Evolutionary conservation across 371 early-diverging fungal genomes (phyloP), one percentile per base, ranked within the genome.

Genomic region (Zychaea mexicana): DNA sequence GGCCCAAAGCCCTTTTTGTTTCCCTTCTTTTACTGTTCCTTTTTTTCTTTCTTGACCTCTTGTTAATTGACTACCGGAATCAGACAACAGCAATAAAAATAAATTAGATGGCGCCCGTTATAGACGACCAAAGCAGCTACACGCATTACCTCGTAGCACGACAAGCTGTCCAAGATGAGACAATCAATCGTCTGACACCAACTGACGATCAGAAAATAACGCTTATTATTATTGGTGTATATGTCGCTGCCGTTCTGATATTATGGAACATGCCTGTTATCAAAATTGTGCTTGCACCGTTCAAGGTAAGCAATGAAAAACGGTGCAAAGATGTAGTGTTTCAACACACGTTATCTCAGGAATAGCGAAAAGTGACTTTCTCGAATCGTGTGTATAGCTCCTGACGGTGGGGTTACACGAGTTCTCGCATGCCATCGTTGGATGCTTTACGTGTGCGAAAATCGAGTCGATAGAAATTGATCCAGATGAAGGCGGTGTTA

Each of bases 401-500:
- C 76, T 94, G 26, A 92, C 93, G 0, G 93, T 93, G 47, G 91
- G 90, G 24, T 71, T 95, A 47, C 95, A 95, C 64, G 95, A 95
- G 67, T 91, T 92, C 62, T 82, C 88, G 52, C 93, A 93, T 71
- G 94, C 94, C 5, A 79, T 88, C 42, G 90, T 87, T 61, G 95
- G 94, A 2, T 77, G 85, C 32, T 85, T 88, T 60, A 96, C 97
- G 12, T 95, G 97, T 47, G 98, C 92, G 9, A 86, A 87, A 61
- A 92, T 98, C n/a, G 85, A 90, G 63, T 86, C 92, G n/a, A 94
- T 98, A 53, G 90, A 90, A 30, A 86, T 98, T 61, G 92, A 96
- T 72, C 95, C 96, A 9, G 90, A 96, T 69, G 91, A 95, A 74
- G 97, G 95, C n/a, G 97, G 98, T 19, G 78, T 91, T 32, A 96